Conservation (phyloP, 345 rosid genomes). For the Reutealis trisperma region DNA sequence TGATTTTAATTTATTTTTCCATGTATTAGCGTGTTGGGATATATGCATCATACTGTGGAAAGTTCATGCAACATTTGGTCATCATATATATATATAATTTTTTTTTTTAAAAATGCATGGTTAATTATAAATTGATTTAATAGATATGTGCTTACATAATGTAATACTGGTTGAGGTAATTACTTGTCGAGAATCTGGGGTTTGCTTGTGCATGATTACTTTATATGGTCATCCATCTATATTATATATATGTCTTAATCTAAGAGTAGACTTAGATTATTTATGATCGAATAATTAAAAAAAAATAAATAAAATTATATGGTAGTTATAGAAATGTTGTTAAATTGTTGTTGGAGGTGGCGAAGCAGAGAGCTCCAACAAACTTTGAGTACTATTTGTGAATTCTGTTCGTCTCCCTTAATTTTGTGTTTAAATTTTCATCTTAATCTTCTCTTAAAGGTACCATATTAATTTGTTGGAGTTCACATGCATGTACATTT, state of each 20-base stretch:
- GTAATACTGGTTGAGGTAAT: constrained; percentile 23
- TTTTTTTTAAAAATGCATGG: not conserved
- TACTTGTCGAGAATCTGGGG: constrained; percentile 41
- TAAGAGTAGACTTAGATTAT: constrained; percentile 36
- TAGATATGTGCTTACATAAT: constrained; percentile 14
- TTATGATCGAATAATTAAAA: no score
- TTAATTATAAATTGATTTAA: constrained; percentile 8
- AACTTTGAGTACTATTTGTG: constrained; percentile 46
- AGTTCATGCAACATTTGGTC: constrained; percentile 1
- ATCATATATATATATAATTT: no score
- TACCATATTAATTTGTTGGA: no score
- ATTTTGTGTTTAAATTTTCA: not conserved
- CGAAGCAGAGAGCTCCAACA: constrained; percentile 37
- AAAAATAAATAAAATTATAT: no score
- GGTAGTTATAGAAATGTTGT: constrained; percentile 39
- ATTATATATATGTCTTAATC: constrained; percentile 3
- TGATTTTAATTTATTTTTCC: constrained; percentile 10
- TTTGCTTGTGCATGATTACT: constrained; percentile 42
- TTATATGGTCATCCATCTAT: constrained; percentile 2
- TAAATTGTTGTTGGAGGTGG: constrained; percentile 46
- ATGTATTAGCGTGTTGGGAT: no score
- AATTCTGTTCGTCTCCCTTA: not conserved
- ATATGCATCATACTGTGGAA: constrained; percentile 6
- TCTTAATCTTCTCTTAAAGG: not conserved
- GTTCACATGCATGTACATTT: not conserved